A percentile compares a stretch with the other conserved stretches of the same genome.
Evolutionary conservation across 495 filamentous ascomycete genomes (phyloP).

Genomic region (Penicillium malachiteum): DNA sequence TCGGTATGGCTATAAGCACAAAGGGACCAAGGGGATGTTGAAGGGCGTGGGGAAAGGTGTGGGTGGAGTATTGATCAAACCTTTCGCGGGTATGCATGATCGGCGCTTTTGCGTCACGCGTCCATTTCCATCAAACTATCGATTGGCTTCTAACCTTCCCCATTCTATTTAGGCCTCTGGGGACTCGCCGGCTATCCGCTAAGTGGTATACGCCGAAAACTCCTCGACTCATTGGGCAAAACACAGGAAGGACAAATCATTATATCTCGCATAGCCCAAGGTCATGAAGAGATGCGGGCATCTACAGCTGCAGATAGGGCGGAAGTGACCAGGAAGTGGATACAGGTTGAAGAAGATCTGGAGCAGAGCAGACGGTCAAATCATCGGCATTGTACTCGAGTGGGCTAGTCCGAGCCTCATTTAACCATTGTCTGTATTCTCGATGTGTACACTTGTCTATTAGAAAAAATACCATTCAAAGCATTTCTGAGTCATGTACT

Average conservation of each 20-base stretch:
- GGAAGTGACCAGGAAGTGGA: slow-evolving; percentile 23
- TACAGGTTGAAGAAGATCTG: slow-evolving; percentile 11
- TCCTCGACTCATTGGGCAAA: slow-evolving; percentile 50
- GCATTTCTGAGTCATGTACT: too few relatives aligned
- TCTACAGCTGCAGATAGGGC: slow-evolving; percentile 17
- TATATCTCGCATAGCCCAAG: slow-evolving; percentile 23
- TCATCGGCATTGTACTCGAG: background rate
- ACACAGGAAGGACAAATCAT: slow-evolving; percentile 17
- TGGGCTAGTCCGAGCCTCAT: too few relatives aligned
- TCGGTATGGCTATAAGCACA: slow-evolving; percentile 62
- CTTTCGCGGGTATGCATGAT: slow-evolving; percentile 57
- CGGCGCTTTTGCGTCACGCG: too few relatives aligned
- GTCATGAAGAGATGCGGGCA: slow-evolving; percentile 24
- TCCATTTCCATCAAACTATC: too few relatives aligned
- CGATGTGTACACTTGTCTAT: too few relatives aligned
- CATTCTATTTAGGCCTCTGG: slow-evolving; percentile 45
- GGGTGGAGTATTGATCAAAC: slow-evolving; percentile 69
- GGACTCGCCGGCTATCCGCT: slow-evolving; percentile 69
- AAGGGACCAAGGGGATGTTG: slow-evolving; percentile 63
- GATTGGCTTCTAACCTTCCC: background rate
- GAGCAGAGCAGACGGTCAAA: background rate
- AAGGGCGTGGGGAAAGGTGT: slow-evolving; percentile 78
- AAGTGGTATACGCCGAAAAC: slow-evolving; percentile 70
- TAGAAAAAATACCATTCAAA: too few relatives aligned
- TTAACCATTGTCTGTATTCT: too few relatives aligned